Evolutionary conservation across 352 stramenopile species (phyloP).

Genomic region (Phytopythium boreale): DNA sequence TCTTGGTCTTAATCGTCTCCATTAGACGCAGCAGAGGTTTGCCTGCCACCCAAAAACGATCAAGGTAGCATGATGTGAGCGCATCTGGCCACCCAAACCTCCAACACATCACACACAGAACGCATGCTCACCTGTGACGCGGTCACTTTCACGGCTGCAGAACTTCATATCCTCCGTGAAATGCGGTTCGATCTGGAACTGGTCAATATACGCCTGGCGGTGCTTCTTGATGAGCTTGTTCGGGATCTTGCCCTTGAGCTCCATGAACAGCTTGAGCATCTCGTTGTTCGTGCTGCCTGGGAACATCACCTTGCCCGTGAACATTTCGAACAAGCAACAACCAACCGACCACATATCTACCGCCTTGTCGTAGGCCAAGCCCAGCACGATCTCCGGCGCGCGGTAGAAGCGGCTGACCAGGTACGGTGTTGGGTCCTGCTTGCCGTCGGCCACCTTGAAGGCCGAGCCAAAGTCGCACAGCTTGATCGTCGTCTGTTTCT

Average conservation of each 20-base stretch:
- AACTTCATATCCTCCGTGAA: conserved; percentile 88
- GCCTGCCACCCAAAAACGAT: conserved; percentile 20
- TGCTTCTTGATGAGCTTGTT: conserved; percentile 87
- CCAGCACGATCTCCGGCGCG: conserved; percentile 93
- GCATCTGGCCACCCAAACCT: neutral
- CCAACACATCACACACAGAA: neutral
- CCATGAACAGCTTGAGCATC: conserved; percentile 97
- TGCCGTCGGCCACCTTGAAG: conserved; percentile 88
- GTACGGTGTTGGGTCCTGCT: conserved; percentile 96
- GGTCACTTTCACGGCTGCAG: conserved; percentile 76
- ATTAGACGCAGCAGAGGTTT: conserved; percentile 76
- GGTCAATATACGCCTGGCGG: conserved; percentile 69
- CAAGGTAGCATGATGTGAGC: conserved; percentile 1
- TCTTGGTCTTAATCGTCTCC: conserved; percentile 60
- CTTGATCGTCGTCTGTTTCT: conserved; percentile 94
- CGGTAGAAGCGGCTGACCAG: conserved; percentile 99
- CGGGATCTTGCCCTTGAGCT: conserved; percentile 89
- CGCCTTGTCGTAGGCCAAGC: conserved; percentile 90
- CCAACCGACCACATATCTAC: conserved; percentile 98
- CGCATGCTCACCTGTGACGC: conserved; percentile 60
- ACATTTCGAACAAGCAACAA: conserved; percentile 97
- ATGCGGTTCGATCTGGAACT: conserved; percentile 83
- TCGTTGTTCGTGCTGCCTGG: conserved; percentile 97
- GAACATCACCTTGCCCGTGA: conserved; percentile 97
- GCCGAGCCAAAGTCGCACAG: conserved; percentile 98